Conservation (phyloP, 371 early-diverging fungal genomes). For the Mortierella polycephala region DNA sequence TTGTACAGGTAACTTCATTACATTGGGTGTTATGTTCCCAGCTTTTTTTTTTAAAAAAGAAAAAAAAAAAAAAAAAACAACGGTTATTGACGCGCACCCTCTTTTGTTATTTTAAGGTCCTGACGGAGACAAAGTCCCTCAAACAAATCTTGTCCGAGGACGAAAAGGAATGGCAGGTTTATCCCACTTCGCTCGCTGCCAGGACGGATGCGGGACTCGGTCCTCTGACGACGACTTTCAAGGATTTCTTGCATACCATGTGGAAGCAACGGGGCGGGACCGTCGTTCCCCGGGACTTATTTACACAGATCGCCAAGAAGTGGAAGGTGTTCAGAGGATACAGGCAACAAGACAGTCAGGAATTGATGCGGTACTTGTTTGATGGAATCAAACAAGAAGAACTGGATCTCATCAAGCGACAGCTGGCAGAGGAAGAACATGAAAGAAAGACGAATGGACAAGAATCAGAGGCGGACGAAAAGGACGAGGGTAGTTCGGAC, state of each 20-base stretch:
- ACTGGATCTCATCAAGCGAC: conserved; percentile 40
- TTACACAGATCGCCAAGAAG: conserved; percentile 58
- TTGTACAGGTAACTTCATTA: conserved; percentile 66
- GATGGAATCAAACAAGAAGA: conserved; percentile 70
- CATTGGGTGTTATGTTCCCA: too few relatives aligned
- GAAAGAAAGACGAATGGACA: conserved; percentile 31
- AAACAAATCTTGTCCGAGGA: conserved; percentile 27
- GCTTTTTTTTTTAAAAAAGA: too few relatives aligned
- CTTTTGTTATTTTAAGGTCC: not conserved
- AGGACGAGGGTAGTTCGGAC: conserved; percentile 11
- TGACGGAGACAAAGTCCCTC: conserved; percentile 41
- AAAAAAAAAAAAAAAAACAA: too few relatives aligned
- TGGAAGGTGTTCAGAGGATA: conserved; percentile 66
- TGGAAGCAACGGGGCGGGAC: conserved; percentile 50
- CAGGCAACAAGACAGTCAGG: conserved; percentile 75
- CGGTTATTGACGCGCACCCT: not conserved
- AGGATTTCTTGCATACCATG: conserved; percentile 39
- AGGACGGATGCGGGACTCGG: conserved; percentile 37
- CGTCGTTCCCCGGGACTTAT: conserved; percentile 62
- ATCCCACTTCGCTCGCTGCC: conserved; percentile 36
- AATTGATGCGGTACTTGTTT: conserved; percentile 69
- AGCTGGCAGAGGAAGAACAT: conserved; percentile 5
- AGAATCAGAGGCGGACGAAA: conserved; percentile 23
- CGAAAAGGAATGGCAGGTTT: not conserved
- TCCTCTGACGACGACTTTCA: conserved; percentile 50